Conservation (phyloP, 768 basidiomycete genomes). For the Kwoniella sp. region DNA sequence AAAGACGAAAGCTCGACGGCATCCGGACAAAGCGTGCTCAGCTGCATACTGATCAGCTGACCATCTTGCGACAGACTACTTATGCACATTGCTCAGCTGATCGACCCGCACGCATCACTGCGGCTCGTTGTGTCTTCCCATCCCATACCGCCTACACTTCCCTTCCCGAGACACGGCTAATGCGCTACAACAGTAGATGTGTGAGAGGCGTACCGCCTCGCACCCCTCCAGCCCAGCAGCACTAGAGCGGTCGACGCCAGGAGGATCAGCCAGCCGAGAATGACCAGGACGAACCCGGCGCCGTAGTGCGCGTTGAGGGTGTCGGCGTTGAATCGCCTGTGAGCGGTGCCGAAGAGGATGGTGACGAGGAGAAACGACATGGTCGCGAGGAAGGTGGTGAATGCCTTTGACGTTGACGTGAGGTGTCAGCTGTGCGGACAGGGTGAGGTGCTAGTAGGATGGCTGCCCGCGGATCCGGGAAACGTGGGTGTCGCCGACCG, state of each 20-base stretch:
- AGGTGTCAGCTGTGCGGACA: too few relatives aligned
- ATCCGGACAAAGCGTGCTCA: too few relatives aligned
- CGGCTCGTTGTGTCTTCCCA: too few relatives aligned
- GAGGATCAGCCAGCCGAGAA: conserved; percentile 38
- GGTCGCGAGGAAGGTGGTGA: conserved; percentile 34
- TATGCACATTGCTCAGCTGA: too few relatives aligned
- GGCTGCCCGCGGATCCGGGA: not conserved
- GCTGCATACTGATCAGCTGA: too few relatives aligned
- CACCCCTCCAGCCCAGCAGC: conserved; percentile 35
- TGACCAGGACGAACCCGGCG: conserved; percentile 36
- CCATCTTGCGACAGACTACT: too few relatives aligned
- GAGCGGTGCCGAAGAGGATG: conserved; percentile 34
- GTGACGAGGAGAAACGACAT: conserved; percentile 42
- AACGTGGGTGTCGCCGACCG: too few relatives aligned
- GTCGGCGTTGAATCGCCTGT: conserved; percentile 28
- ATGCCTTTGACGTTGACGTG: conserved; percentile 21
- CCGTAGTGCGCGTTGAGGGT: conserved; percentile 33
- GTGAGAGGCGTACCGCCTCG: conserved; percentile 22
- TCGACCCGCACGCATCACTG: too few relatives aligned
- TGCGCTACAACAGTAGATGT: conserved; percentile 7
- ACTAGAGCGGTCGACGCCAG: conserved; percentile 30
- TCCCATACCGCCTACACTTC: too few relatives aligned
- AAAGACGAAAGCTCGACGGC: too few relatives aligned
- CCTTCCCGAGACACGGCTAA: too few relatives aligned
- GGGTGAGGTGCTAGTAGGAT: not conserved